Evolutionary conservation across 2,329 filamentous ascomycete genomes (phyloP).

Genomic region (Pezicula rhizophila): DNA sequence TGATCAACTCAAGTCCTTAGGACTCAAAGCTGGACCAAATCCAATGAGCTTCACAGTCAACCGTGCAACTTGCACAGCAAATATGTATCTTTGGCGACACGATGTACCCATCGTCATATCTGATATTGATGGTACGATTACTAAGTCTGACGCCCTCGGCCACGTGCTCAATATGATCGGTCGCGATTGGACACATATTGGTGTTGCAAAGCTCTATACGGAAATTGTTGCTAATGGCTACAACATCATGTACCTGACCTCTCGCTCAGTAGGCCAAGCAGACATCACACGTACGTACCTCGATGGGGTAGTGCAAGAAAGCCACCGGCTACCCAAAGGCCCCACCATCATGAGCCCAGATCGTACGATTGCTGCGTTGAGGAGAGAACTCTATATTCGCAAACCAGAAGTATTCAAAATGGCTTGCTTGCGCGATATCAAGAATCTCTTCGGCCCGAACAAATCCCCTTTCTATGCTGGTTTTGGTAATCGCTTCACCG

Average conservation of each 20-base stretch:
- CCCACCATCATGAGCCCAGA: conserved; percentile 95
- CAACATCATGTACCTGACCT: conserved; percentile 97
- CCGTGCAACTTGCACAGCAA: conserved; percentile 82
- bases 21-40: conserved; percentile 81
- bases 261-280: conserved; percentile 85
- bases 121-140: conserved; percentile 98
- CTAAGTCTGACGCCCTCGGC: conserved; percentile 90
- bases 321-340: conserved; percentile 77
- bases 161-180: conserved; percentile 96
- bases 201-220: conserved; percentile 93
- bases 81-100: conserved; percentile 90
- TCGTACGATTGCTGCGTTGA: conserved; percentile 84
- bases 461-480: conserved; percentile 90
- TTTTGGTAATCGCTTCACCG: conserved; percentile 93
- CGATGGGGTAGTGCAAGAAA: conserved; percentile 82
- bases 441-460: conserved; percentile 73
- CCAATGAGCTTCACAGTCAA: conserved; percentile 96
- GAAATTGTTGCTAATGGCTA: conserved; percentile 95
- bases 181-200: conserved; percentile 94
- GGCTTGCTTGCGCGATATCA: conserved; percentile 92
- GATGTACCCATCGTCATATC: conserved; percentile 94
- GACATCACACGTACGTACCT: conserved; percentile 87
- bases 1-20: conserved; percentile 83
- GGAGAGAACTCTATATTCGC: conserved; percentile 87
- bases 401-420: conserved; percentile 99